Evolutionary conservation across 768 basidiomycete species (phyloP).

Genomic region (Lentinula edodes): DNA sequence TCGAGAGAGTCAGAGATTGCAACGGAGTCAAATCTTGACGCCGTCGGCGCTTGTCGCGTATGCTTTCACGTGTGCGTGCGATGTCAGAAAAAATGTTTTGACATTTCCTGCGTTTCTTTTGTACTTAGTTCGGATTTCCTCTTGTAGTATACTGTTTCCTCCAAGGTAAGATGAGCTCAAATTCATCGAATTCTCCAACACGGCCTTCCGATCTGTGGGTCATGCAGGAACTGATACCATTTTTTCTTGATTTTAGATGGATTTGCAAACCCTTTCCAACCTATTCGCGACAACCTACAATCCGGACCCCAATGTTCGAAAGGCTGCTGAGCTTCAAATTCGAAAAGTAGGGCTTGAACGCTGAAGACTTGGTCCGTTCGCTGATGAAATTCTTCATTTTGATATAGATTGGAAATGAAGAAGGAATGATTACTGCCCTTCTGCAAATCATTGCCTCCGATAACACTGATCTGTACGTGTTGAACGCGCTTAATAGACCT

Average conservation of each 20-base stretch:
- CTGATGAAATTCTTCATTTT: not conserved
- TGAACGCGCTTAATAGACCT: slow-evolving; percentile 27
- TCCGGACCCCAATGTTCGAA: slow-evolving; percentile 82
- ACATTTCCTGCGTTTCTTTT: not conserved
- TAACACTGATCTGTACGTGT: slow-evolving; percentile 68
- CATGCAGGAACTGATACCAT: not conserved
- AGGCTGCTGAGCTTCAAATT: slow-evolving; percentile 82
- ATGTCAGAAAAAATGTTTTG: not conserved
- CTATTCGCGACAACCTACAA: slow-evolving; percentile 79
- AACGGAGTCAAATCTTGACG: not conserved
- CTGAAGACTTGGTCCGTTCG: not conserved
- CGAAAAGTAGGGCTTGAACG: slow-evolving; percentile 52
- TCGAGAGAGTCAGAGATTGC: not conserved
- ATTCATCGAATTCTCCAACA: not conserved
- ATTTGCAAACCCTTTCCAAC: slow-evolving; percentile 67
- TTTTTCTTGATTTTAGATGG: slow-evolving; percentile 37
- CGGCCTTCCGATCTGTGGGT: not conserved
- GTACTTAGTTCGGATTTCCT: not conserved
- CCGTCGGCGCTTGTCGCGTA: not conserved
- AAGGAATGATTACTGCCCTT: slow-evolving; percentile 79
- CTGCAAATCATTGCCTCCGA: slow-evolving; percentile 82
- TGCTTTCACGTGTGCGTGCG: not conserved
- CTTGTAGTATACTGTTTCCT: not conserved
- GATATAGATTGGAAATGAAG: slow-evolving; percentile 58
- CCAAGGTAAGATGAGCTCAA: not conserved